Evolutionary conservation across 2,329 filamentous ascomycete genomes (phyloP), one percentile per base, ranked within the genome.

Genomic region (Microascus cirrosus): DNA sequence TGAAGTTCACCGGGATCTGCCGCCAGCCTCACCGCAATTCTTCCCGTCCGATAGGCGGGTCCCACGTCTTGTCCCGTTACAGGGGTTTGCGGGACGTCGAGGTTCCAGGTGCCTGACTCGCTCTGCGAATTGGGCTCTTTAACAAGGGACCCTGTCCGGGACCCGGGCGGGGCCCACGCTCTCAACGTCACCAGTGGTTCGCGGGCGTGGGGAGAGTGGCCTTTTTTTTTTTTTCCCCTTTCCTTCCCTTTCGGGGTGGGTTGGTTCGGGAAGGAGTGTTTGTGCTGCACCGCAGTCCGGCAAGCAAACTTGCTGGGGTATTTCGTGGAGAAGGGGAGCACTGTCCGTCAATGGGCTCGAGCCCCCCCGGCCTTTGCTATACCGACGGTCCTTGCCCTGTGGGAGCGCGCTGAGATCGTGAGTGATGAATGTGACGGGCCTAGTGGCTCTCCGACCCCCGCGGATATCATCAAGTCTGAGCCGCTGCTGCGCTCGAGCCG

Each of bases 1-100:
- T 48, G 54, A 56, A 56, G 34, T 39, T 56, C 54, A 48, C 54
- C 54, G 54, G 54, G 54, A 56, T 42, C 18, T 56, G 54, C 54
- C 54, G 54, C 54, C 54, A 56, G 39, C 39, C 54, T 56, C 54
- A 56, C 54, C 54, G 54, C 54, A 56, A 56, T 28, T 56, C 39
- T 42, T 42, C 45, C 54, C 54, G 39, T 45, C 39, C 54, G 24
- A 56, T 45, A 48, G 54, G 22, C 35, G 39, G 54, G 20, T 24
- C 39, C 39, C 39, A 18, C 39, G 39, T 18, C 28, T 32, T 24
- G 24, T 36, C 20, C 53, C 39, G 36, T 24, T 20, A n/a, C 35
- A 34, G 34, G 36, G 39, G 2, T 18, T 18, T 18, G 39, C 39
- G 18, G 39, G 39, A n/a, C 39, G 11, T 15, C 39, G 28, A 32